phyloP scores from a whole-genome alignment of 2,329 filamentous ascomycete species.

The Hymenoscyphus linearis region DNA sequence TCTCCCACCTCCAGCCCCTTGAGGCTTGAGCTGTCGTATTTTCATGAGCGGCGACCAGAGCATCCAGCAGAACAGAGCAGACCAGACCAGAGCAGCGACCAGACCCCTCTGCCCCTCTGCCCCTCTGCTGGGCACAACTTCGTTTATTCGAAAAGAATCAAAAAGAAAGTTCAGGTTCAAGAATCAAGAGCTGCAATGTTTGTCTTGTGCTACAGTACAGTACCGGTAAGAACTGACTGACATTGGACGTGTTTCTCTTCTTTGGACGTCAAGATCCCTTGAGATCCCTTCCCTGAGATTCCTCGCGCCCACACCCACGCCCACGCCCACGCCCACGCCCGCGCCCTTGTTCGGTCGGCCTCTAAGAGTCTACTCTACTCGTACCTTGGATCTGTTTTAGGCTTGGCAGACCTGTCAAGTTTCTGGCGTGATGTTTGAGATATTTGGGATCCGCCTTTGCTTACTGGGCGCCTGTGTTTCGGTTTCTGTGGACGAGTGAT shows the following conservation, averaged over 20 bases:
- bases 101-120: no score
- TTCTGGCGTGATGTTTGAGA: constrained; percentile 21
- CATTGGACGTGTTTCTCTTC: neutral
- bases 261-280: neutral
- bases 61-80: no score
- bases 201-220: neutral
- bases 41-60: neutral
- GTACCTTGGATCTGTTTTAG: neutral
- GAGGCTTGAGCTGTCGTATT: neutral
- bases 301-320: no score
- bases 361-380: no score
- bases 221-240: neutral
- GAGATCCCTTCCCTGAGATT: no score
- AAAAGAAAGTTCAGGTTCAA: neutral
- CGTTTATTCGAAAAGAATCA: no score
- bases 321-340: no score
- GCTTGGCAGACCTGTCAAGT: constrained; percentile 10
- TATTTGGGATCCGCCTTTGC: constrained; percentile 12
- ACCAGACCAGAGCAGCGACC: neutral
- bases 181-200: neutral
- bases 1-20: neutral
- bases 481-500: constrained; percentile 8
- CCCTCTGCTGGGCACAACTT: no score
- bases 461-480: constrained; percentile 20
- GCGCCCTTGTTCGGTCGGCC: constrained; percentile 1